These are phyloP conservation scores for Eimeria necatrix DNA, from an alignment of 169 alveolate genomes.

Conservation along the genomic window DNA sequence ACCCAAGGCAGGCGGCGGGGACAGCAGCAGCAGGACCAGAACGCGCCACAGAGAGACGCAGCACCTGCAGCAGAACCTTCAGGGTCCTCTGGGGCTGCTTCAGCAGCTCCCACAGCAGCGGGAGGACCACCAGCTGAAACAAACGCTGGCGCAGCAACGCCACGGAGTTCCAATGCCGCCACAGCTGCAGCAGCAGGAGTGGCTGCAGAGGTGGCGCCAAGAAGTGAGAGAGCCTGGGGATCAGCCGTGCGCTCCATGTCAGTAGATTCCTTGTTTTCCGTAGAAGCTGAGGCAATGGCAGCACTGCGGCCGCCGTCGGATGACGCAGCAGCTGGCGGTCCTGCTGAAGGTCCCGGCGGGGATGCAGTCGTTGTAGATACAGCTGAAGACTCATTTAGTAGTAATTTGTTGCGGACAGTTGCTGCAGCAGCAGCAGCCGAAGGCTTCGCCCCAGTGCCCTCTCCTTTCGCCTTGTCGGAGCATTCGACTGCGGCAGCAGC, in stretches of 20 bases:
- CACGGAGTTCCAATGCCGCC: background rate
- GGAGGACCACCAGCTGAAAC: background rate
- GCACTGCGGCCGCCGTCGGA: background rate
- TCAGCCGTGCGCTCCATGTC: background rate
- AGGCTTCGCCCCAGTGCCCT: background rate
- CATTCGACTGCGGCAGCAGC: background rate
- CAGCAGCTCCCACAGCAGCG: conserved; percentile 37
- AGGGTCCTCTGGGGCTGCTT: background rate
- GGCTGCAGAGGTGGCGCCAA: background rate
- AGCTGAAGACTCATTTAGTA: background rate
- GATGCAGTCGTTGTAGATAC: background rate
- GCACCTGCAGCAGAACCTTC: background rate
- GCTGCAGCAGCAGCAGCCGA: background rate
- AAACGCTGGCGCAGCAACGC: background rate
- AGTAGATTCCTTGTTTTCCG: background rate
- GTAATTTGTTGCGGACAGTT: background rate
- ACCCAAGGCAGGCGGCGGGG: background rate
- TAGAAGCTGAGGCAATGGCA: background rate
- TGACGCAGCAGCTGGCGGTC: background rate
- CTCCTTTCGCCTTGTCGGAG: background rate
- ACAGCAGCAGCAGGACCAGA: background rate
- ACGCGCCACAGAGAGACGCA: background rate
- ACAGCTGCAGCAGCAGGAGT: background rate
- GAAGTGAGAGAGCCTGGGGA: no score
- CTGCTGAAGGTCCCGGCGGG: background rate